Base-by-base conservation (phyloP, 805 yeast genomes). In the Pichia nakasei region DNA sequence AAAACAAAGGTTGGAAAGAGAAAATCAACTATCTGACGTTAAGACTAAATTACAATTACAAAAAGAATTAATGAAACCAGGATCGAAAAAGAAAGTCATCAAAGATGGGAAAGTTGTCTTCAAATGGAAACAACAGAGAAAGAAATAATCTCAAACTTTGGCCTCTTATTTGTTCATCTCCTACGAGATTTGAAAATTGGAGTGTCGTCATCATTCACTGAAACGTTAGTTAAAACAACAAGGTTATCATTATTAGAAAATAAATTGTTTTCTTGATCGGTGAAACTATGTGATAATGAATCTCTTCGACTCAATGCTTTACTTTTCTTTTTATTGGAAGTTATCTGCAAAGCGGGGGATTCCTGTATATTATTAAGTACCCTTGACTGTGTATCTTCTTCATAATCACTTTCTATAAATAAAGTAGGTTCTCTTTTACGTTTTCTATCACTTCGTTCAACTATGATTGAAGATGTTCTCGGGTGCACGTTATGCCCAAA, bases 21-120 rank as follows among this genome's bases (percentile, higher is more conserved):
- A 80, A 48, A 65, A 70, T 42, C 78, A 88, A 61, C 70, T 91
- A 51, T 68, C 69, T 41, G 73, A 73, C 41, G 84, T 91, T 17
- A 82, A 86, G 56, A 72, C 71, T 35, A 76, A 80, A 55, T 78
- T 89, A 78, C 85, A 83, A 45, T 54, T 76, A 45, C 94, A 88
- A 55, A 78, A 84, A 48, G 95, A 89, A 57, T 72, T 88, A 44
- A 87, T 91, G 95, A 86, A 86, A 61, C 83, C 80, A 52, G 97
- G 97, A 0, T 77, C 79, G 48, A 85, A 85, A 66, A 84, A 82
- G 73, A 88, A 88, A 67, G 61, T 82, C 5, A 69, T 73, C 3
- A 66, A 72, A 15, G 72, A 76, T 29, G 97, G 97, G 4, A 73
- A 75, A 45, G 75, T 76, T 0, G 69, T 73, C 3, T 93, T 76